Percentiles rank a stretch among this genome's conserved stretches.
These are phyloP conservation scores for Mucuna pruriens DNA, from an alignment of 306 rosid genomes.

Conservation along the genomic window DNA sequence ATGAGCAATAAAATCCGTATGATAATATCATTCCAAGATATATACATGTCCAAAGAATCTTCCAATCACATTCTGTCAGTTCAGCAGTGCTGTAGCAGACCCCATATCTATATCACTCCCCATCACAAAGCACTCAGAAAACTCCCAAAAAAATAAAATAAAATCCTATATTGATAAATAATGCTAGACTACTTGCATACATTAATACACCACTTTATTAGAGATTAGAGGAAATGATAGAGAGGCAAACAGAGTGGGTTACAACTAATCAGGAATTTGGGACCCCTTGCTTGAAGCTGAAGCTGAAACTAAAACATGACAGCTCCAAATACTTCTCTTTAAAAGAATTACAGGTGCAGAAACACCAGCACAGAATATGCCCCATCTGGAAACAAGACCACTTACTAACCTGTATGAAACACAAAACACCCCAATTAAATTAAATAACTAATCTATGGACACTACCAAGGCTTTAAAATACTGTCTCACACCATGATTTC, in stretches of 20 bases:
- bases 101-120: conserved; percentile 50
- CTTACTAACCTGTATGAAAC: conserved; percentile 37
- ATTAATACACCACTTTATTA: conserved; percentile 38
- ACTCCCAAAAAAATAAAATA: background rate
- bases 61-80: conserved; percentile 63
- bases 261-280: conserved; percentile 42
- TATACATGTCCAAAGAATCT: conserved; percentile 64
- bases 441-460: conserved; percentile 50
- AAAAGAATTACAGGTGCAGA: conserved; percentile 38
- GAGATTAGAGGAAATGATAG: conserved; percentile 33
- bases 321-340: conserved; percentile 62
- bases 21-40: conserved; percentile 48
- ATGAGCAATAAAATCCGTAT: conserved; percentile 46
- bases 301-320: conserved; percentile 60
- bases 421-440: conserved; percentile 49
- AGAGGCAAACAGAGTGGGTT: conserved; percentile 40
- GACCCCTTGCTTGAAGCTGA: conserved; percentile 59
- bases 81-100: conserved; percentile 55
- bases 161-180: conserved; percentile 37
- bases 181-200: conserved; percentile 31
- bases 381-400: conserved; percentile 51
- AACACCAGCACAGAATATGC: conserved; percentile 40
- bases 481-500: too few relatives aligned
- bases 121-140: conserved; percentile 51
- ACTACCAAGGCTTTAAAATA: too few relatives aligned